Evolutionary conservation across 108 stramenopile genomes (phyloP).

Genomic region (Nannochloropsis oceanica): DNA sequence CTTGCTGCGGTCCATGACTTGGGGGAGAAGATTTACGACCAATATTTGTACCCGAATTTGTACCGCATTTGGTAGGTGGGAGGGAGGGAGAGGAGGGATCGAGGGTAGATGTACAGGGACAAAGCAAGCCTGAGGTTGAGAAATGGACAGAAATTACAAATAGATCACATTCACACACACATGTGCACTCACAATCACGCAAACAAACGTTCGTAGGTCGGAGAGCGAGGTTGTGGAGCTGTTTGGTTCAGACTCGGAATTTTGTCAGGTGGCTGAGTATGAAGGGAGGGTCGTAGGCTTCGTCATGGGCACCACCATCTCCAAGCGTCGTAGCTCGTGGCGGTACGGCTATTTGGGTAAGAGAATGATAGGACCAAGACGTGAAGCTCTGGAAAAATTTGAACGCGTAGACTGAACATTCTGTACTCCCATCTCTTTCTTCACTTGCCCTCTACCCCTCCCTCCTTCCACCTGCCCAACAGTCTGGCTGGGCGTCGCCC

Average conservation of each 20-base stretch:
- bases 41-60: background rate
- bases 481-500: background rate
- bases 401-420: too few relatives aligned
- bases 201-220: background rate
- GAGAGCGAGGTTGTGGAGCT: background rate
- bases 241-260: background rate
- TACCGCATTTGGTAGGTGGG: background rate
- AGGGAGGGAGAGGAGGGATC: background rate
- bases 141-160: too few relatives aligned
- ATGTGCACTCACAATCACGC: too few relatives aligned
- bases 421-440: too few relatives aligned
- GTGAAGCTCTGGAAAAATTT: too few relatives aligned
- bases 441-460: too few relatives aligned
- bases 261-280: background rate
- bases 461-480: background rate
- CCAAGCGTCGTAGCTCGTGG: background rate
- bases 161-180: too few relatives aligned
- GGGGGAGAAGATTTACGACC: background rate
- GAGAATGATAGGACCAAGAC: background rate
- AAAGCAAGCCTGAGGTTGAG: too few relatives aligned
- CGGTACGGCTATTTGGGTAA: background rate
- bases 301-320: background rate
- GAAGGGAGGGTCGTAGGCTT: background rate
- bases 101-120: background rate
- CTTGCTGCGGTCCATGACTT: background rate